Percentiles rank a stretch among this genome's conserved stretches.
Evolutionary conservation across 1,139 yeast species (phyloP).

Genomic region (Nakaseomyces glabratus): DNA sequence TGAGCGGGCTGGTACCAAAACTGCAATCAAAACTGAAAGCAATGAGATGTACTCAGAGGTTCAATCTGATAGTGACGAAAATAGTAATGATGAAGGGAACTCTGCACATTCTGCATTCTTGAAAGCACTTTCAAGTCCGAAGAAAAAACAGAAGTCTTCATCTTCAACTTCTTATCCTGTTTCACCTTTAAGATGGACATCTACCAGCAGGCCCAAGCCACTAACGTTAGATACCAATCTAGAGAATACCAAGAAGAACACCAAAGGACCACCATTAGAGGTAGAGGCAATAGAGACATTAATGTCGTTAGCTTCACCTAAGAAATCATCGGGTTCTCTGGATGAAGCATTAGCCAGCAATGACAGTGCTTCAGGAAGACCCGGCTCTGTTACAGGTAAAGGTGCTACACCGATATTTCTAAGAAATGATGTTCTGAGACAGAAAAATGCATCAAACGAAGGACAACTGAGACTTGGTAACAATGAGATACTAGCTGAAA

Average conservation of each 20-base stretch:
- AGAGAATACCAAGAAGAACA: slow-evolving; percentile 5
- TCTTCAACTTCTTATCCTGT: slow-evolving; percentile 7
- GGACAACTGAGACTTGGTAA: too few relatives aligned
- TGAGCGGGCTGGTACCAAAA: slow-evolving; percentile 5
- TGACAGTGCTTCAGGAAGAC: too few relatives aligned
- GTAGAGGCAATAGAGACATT: slow-evolving; percentile 41
- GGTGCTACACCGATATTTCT: too few relatives aligned
- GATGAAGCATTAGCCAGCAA: slow-evolving; percentile 9
- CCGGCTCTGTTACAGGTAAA: too few relatives aligned
- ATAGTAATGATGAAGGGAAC: slow-evolving; percentile 15
- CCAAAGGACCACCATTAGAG: slow-evolving; percentile 29
- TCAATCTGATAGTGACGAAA: slow-evolving; percentile 8
- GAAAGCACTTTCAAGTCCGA: slow-evolving; percentile 30
- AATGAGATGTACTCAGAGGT: slow-evolving; percentile 6
- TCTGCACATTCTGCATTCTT: slow-evolving; percentile 35
- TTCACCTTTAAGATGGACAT: slow-evolving; percentile 15
- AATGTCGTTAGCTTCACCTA: slow-evolving; percentile 40
- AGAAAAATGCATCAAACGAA: too few relatives aligned
- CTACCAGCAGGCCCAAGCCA: slow-evolving; percentile 2
- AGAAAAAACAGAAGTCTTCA: slow-evolving; percentile 12
- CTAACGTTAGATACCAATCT: slow-evolving; percentile 1
- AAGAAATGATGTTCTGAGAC: background rate
- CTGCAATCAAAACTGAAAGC: background rate
- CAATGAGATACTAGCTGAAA: too few relatives aligned
- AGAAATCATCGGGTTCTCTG: slow-evolving; percentile 18